Percentiles rank a stretch among this genome's conserved stretches.
Evolutionary conservation across 768 basidiomycete species (phyloP).

Genomic region (Lactifluus rugatus): DNA sequence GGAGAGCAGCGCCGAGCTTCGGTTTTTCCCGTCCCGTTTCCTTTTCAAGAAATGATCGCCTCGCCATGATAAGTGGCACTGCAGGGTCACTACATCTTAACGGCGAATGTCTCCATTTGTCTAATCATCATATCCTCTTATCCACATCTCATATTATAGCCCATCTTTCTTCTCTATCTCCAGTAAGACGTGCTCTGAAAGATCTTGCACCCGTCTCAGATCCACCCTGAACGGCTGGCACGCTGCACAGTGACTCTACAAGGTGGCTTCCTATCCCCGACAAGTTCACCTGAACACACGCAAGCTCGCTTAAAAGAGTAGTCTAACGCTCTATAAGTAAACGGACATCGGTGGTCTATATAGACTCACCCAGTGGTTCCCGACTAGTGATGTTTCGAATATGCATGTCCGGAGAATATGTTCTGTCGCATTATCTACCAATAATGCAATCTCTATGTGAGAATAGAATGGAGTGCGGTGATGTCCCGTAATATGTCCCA

Average conservation of each 20-base stretch:
- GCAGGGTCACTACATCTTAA: neutral
- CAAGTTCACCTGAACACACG: neutral
- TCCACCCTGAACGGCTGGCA: neutral
- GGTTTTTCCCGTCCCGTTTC: neutral
- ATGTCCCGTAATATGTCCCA: slow-evolving; percentile 31
- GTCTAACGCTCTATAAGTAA: neutral
- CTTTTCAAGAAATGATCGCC: neutral
- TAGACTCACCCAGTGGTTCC: slow-evolving; percentile 27
- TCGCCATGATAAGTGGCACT: no score
- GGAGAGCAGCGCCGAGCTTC: neutral
- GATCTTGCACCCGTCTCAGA: slow-evolving; percentile 20
- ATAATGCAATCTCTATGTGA: slow-evolving; percentile 27
- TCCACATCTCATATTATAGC: slow-evolving; percentile 35
- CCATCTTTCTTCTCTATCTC: slow-evolving; percentile 28
- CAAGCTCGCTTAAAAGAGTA: neutral
- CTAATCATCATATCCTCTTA: slow-evolving; percentile 22
- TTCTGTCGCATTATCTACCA: slow-evolving; percentile 30
- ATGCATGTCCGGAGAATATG: slow-evolving; percentile 24
- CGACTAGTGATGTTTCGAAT: slow-evolving; percentile 27
- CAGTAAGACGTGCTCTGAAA: slow-evolving; percentile 26
- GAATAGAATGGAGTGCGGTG: slow-evolving; percentile 15
- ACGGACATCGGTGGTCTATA: neutral
- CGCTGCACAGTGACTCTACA: slow-evolving; percentile 9
- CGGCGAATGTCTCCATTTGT: slow-evolving; percentile 6
- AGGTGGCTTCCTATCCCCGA: neutral